These are phyloP conservation scores for Rosa multiflora DNA, from an alignment of 306 rosid species.

Conservation along the genomic window DNA sequence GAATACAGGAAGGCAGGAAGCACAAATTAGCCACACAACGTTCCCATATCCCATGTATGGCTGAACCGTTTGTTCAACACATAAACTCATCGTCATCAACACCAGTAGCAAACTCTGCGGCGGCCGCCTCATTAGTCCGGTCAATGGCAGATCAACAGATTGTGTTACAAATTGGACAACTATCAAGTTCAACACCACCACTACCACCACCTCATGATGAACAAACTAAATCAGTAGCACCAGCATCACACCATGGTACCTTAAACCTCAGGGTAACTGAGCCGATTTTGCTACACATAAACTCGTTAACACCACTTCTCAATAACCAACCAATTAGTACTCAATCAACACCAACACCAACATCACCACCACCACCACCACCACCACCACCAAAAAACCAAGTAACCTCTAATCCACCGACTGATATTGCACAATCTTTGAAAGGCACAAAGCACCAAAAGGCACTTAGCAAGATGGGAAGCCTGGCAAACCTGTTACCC, in stretches of 20 bases:
- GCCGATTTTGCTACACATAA: conserved; percentile 2
- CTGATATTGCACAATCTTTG: neutral
- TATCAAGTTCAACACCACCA: neutral
- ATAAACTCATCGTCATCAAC: neutral
- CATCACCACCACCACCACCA: neutral
- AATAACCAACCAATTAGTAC: neutral
- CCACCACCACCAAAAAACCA: neutral
- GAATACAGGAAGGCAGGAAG: too few species aligned
- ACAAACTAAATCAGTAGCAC: neutral
- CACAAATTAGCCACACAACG: neutral
- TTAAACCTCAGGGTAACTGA: conserved; percentile 6
- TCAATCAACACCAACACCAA: neutral
- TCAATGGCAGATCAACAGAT: neutral
- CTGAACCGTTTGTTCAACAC: conserved; percentile 6
- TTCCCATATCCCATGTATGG: neutral
- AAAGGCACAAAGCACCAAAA: neutral
- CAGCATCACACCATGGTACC: neutral
- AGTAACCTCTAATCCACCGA: neutral
- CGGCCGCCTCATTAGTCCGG: neutral
- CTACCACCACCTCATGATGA: neutral
- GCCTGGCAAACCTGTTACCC: conserved; percentile 22
- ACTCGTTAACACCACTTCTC: neutral
- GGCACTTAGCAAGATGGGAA: neutral
- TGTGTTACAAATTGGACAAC: conserved; percentile 11
- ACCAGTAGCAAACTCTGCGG: neutral